These are phyloP conservation scores for Stagonosporopsis rhizophila DNA, from an alignment of 2,329 filamentous ascomycete species.

Conservation along the genomic window DNA sequence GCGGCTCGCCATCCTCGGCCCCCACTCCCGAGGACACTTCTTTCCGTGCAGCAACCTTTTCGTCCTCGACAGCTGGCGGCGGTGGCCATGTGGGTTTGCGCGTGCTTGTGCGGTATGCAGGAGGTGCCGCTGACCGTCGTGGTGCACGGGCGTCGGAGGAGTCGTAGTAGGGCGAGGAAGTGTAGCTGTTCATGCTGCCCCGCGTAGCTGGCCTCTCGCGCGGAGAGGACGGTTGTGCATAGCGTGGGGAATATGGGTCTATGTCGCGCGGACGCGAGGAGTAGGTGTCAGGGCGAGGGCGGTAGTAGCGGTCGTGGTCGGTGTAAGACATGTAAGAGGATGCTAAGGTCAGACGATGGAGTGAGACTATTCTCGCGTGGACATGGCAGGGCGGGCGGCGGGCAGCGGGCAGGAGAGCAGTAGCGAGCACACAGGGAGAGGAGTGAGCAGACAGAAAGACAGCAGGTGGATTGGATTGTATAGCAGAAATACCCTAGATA, in stretches of 20 bases:
- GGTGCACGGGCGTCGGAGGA: conserved; percentile 44
- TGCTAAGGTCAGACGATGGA: conserved; percentile 12
- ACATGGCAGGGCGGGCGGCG: conserved; percentile 10
- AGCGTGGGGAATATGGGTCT: conserved; percentile 16
- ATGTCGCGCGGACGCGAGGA: conserved; percentile 30
- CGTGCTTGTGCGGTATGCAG: conserved; percentile 28
- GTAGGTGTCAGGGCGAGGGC: conserved; percentile 7
- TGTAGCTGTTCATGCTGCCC: conserved; percentile 27
- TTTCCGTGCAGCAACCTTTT: conserved; percentile 66
- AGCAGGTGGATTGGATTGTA: not conserved
- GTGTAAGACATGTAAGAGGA: conserved; percentile 32
- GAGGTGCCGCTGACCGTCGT: conserved; percentile 23
- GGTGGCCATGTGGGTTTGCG: conserved; percentile 59
- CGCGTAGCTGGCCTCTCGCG: conserved; percentile 15
- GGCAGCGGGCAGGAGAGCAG: not conserved
- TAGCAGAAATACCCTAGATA: conserved; percentile 4
- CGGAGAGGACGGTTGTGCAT: conserved; percentile 7
- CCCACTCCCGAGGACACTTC: conserved; percentile 59
- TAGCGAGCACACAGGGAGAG: not conserved
- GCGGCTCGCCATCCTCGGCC: conserved; percentile 56
- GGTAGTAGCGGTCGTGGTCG: conserved; percentile 36
- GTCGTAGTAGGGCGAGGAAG: conserved; percentile 23
- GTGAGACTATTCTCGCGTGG: conserved; percentile 7
- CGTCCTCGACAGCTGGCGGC: conserved; percentile 73
- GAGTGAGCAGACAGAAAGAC: not conserved